Evolutionary conservation across 139 green algal genomes (phyloP).

Genomic region (Coelastrella sp.): DNA sequence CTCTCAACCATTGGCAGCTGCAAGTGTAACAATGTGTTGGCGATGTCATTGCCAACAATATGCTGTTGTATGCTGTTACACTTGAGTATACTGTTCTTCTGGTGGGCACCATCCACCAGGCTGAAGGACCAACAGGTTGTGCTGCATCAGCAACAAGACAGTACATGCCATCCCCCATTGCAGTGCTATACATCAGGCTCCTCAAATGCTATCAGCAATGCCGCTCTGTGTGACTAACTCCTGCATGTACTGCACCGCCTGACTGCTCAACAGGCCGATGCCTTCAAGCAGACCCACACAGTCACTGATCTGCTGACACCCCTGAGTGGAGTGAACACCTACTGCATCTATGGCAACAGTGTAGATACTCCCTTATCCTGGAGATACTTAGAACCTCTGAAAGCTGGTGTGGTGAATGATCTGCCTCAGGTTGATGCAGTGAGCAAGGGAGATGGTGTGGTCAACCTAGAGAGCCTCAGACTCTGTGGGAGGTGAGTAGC

Average conservation of each 20-base stretch:
- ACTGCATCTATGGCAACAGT: conserved; percentile 2
- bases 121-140: too few relatives aligned
- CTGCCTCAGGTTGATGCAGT: background rate
- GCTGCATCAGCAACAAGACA: too few relatives aligned
- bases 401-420: background rate
- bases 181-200: too few relatives aligned
- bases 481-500: conserved; percentile 6
- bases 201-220: too few relatives aligned
- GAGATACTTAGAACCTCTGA: background rate
- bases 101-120: too few relatives aligned
- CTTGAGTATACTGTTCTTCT: too few relatives aligned
- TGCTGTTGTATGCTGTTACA: too few relatives aligned
- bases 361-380: background rate
- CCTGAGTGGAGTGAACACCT: background rate
- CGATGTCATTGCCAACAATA: too few relatives aligned
- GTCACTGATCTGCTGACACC: background rate
- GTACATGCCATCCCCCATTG: too few relatives aligned
- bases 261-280: background rate
- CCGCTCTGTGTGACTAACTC: background rate
- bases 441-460: background rate
- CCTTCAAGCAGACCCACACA: background rate
- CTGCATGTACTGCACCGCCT: background rate
- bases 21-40: too few relatives aligned
- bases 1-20: too few relatives aligned
- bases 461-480: conserved; percentile 21